A percentile compares a stretch with the other conserved stretches of the same genome.
Evolutionary conservation across 148 eudicot genomes (phyloP).

Genomic region (Diospyros kaki): DNA sequence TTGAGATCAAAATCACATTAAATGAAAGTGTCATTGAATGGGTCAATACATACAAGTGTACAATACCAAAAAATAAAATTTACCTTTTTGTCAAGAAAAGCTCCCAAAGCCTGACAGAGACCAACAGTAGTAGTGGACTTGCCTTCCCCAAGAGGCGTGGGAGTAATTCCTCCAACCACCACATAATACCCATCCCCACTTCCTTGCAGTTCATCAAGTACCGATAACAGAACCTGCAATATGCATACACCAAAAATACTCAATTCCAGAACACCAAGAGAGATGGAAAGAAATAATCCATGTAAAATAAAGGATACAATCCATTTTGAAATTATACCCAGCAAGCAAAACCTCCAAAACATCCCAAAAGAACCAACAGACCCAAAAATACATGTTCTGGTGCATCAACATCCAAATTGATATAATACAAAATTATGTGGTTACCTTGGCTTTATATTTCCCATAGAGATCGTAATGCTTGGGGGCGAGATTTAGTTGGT

Average conservation of each 20-base stretch:
- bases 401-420: not conserved
- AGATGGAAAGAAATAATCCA: not conserved
- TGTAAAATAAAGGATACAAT: not conserved
- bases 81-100: constrained; percentile 95
- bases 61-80: not conserved
- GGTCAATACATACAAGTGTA: not conserved
- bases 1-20: not conserved
- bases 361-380: not conserved
- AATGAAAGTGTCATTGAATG: not conserved
- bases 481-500: constrained; percentile 57
- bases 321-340: not conserved
- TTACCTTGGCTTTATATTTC: constrained; percentile 94
- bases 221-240: constrained; percentile 76
- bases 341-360: not conserved
- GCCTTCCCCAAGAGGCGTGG: constrained; percentile 99
- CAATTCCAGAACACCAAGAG: not conserved
- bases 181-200: constrained; percentile 82
- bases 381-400: not conserved
- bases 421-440: not conserved
- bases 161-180: constrained; percentile 97
- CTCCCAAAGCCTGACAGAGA: constrained; percentile 95
- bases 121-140: constrained; percentile 99
- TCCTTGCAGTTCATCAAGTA: constrained; percentile 64
- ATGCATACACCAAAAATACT: constrained; percentile 9
- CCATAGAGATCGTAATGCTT: constrained; percentile 87